These are phyloP conservation scores for Nicotiana tomentosiformis DNA, from an alignment of 257 asterid genomes.

Conservation along the genomic window DNA sequence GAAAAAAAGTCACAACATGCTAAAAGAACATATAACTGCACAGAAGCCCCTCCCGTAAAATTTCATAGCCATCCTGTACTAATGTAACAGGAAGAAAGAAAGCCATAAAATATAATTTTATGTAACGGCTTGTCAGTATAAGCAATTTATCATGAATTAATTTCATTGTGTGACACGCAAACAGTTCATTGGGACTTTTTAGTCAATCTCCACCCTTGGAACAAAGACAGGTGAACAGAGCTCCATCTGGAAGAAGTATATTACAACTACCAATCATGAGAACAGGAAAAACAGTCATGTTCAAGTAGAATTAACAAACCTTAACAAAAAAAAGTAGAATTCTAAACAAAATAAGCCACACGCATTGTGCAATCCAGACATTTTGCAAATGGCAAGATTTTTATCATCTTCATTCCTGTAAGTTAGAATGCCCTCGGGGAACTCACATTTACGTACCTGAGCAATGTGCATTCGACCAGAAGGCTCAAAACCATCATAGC, in stretches of 20 bases:
- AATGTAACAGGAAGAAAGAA: conserved; percentile 2
- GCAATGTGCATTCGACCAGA: conserved; percentile 98
- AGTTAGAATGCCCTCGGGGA: background rate
- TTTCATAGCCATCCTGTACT: background rate
- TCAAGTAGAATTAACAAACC: background rate
- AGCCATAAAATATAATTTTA: background rate
- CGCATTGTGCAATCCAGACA: background rate
- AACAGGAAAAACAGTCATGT: background rate
- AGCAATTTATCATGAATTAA: too few relatives aligned
- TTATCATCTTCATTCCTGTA: background rate
- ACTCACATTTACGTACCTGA: conserved; percentile 39
- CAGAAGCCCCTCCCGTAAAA: background rate
- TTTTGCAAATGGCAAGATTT: background rate
- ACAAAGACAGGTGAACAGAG: background rate
- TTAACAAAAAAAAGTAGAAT: too few relatives aligned
- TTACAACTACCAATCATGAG: background rate
- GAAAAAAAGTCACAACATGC: background rate
- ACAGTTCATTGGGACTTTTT: too few relatives aligned
- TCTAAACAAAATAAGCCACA: background rate
- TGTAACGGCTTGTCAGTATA: background rate
- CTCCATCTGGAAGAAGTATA: background rate
- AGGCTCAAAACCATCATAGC: conserved; percentile 92
- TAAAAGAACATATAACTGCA: background rate
- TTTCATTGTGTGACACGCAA: too few relatives aligned
- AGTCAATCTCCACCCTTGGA: too few relatives aligned